Base-by-base conservation (phyloP, 345 rosid genomes). In the Lepidium didymum region DNA sequence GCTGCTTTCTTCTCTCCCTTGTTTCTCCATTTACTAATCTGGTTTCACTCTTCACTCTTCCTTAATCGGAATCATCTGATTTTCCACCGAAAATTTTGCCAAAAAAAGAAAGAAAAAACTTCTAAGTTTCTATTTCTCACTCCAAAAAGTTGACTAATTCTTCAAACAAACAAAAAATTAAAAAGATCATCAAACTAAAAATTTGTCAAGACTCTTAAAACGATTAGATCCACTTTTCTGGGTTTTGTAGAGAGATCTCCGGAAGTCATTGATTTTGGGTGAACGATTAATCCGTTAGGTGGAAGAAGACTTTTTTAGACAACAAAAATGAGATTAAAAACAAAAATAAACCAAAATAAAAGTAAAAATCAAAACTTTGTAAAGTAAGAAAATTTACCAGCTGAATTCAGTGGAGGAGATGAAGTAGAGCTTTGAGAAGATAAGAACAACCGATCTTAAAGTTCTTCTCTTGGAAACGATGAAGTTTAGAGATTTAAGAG, bases 1-100 rank as follows among this genome's bases (percentile, higher is more conserved):
- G 49, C 64, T 73, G 11, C 53, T 58, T 47, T 79, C 81, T 52
- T 78, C 75, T 33, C 46, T 36, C 29, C 29, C 50, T 52, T 64
- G 43, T 23, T 69, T 41, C 21, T 74, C 72, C 73, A 68, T 71
- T 21, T 76, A 15, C 46, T 3, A 18, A 49, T 60, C 16, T 44
- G 3, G 10, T 36, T 45, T 53, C 56, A 44, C 69, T 61, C 47
- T 25, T 64, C 25, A 50, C 61, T 34, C 57, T 58, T 74, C 29
- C 47, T 50, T 42, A 66, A 62, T 36, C 56, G 47, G 49, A 47
- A 19, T 1, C 4, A 14, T 38, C 11, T 42, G 55, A 41, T 51
- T 53, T 33, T 51, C 6, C 21, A 19, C 40, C 33, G 33, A 33
- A 37, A 38, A n/a, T n/a, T 16, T 14, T 38, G 10, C 46, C 53